Conservation (phyloP, 2,329 filamentous ascomycete genomes). For the Botryotinia calthae region DNA sequence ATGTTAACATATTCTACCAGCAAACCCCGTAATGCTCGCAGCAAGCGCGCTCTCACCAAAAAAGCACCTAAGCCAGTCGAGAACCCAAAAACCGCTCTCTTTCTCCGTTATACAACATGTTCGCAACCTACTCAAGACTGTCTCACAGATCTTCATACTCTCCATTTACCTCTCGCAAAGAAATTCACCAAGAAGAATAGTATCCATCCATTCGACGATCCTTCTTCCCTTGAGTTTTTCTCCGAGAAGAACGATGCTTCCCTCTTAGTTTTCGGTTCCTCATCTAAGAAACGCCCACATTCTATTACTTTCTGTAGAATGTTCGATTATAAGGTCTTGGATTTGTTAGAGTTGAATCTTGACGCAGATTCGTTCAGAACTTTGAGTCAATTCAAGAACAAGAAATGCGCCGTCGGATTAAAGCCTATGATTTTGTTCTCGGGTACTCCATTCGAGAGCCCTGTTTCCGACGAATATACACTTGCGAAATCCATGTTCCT, state of each 20-base stretch:
- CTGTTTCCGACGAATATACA: slow-evolving; percentile 74
- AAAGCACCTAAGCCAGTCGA: slow-evolving; percentile 85
- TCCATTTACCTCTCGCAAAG: slow-evolving; percentile 81
- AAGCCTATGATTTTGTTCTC: slow-evolving; percentile 91
- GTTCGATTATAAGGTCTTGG: slow-evolving; percentile 83
- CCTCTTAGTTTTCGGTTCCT: slow-evolving; percentile 78
- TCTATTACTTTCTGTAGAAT: slow-evolving; percentile 78
- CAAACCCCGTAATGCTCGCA: slow-evolving; percentile 78
- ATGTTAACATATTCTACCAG: slow-evolving; percentile 39
- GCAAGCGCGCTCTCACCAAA: slow-evolving; percentile 91
- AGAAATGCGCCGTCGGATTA: slow-evolving; percentile 74
- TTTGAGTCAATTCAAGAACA: slow-evolving; percentile 71
- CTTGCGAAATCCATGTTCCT: slow-evolving; percentile 82
- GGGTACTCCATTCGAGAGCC: slow-evolving; percentile 82
- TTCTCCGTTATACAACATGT: slow-evolving; percentile 83
- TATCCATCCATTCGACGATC: slow-evolving; percentile 91
- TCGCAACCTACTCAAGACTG: slow-evolving; percentile 81
- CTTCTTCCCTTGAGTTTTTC: slow-evolving; percentile 88
- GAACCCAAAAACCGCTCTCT: slow-evolving; percentile 85
- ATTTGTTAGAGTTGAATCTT: slow-evolving; percentile 90
- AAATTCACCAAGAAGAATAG: slow-evolving; percentile 97
- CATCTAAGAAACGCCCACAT: slow-evolving; percentile 94
- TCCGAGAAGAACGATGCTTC: slow-evolving; percentile 92
- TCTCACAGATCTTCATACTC: slow-evolving; percentile 76
- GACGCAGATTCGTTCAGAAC: slow-evolving; percentile 70